These are phyloP conservation scores for Hypoxylon rubiginosum DNA, from an alignment of 2,329 filamentous ascomycete species.

Conservation along the genomic window DNA sequence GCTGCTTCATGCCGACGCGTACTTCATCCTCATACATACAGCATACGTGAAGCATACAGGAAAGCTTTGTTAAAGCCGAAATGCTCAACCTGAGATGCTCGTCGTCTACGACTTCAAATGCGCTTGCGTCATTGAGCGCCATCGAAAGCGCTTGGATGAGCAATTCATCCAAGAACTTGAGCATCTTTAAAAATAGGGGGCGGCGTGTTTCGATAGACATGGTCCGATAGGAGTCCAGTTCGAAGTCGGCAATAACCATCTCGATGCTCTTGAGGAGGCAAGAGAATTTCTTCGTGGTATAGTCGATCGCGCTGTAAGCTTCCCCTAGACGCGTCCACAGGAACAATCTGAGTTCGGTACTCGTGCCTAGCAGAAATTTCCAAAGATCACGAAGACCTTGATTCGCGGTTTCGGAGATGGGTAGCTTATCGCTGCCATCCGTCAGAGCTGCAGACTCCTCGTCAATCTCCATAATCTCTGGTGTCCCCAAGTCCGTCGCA, in stretches of 20 bases:
- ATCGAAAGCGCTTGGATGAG: constrained; percentile 78
- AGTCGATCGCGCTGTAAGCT: constrained; percentile 87
- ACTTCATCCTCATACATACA: constrained; percentile 88
- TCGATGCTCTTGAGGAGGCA: constrained; percentile 90
- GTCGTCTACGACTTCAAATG: constrained; percentile 88
- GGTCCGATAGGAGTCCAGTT: constrained; percentile 72
- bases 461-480: constrained; percentile 37
- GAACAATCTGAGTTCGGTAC: constrained; percentile 85
- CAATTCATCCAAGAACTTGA: constrained; percentile 84
- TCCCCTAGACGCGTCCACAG: constrained; percentile 93
- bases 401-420: constrained; percentile 66
- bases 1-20: constrained; percentile 78
- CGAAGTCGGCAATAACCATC: constrained; percentile 76
- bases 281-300: constrained; percentile 88
- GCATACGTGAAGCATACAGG: constrained; percentile 81
- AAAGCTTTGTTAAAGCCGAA: constrained; percentile 77
- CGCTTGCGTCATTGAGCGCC: constrained; percentile 73
- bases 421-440: constrained; percentile 46
- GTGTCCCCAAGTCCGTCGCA: constrained; percentile 40
- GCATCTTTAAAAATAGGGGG: constrained; percentile 77
- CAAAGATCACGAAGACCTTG: constrained; percentile 81
- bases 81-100: constrained; percentile 81
- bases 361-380: constrained; percentile 85
- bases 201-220: constrained; percentile 75
- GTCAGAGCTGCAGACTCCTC: constrained; percentile 31